Percentiles rank a stretch among this genome's conserved stretches.
Evolutionary conservation across 768 basidiomycete species (phyloP).

Genomic region (Suillus brevipes): DNA sequence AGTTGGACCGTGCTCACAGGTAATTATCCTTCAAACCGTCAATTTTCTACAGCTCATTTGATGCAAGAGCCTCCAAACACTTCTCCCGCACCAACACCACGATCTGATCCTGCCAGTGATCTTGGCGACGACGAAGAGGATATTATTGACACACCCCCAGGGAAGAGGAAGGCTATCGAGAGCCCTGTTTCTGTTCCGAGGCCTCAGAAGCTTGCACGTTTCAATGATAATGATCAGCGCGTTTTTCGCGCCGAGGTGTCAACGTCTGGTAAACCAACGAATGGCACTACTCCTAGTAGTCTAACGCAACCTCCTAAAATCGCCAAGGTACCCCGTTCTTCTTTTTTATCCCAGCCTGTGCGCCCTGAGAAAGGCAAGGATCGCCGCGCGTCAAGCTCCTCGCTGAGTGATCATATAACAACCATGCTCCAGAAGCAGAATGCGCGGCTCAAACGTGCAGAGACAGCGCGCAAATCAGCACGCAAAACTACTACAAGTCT

Average conservation of each 20-base stretch:
- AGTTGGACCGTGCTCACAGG: slow-evolving; percentile 30
- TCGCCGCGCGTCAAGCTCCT: background rate
- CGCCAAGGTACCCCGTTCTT: background rate
- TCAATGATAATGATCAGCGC: slow-evolving; percentile 12
- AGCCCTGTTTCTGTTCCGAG: slow-evolving; percentile 6
- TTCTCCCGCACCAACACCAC: slow-evolving; percentile 16
- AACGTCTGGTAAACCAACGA: background rate
- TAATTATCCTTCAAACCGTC: slow-evolving; percentile 2
- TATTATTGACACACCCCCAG: slow-evolving; percentile 14
- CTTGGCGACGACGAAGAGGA: slow-evolving; percentile 24
- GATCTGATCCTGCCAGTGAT: slow-evolving; percentile 20
- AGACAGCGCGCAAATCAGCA: slow-evolving; percentile 6
- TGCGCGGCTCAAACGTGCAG: slow-evolving; percentile 19
- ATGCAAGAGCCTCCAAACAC: slow-evolving; percentile 21
- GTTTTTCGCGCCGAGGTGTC: background rate
- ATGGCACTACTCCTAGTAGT: slow-evolving; percentile 6
- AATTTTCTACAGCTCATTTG: slow-evolving; percentile 10
- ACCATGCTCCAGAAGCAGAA: background rate
- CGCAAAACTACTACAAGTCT: slow-evolving; percentile 5
- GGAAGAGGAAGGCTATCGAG: slow-evolving; percentile 30
- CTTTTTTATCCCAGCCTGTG: background rate
- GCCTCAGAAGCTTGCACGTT: slow-evolving; percentile 22
- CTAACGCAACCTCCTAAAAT: slow-evolving; percentile 14
- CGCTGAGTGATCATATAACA: slow-evolving; percentile 3
- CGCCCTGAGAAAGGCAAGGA: slow-evolving; percentile 1